These are phyloP conservation scores for Lyophyllum shimeji DNA, from an alignment of 768 basidiomycete genomes.

Conservation along the genomic window DNA sequence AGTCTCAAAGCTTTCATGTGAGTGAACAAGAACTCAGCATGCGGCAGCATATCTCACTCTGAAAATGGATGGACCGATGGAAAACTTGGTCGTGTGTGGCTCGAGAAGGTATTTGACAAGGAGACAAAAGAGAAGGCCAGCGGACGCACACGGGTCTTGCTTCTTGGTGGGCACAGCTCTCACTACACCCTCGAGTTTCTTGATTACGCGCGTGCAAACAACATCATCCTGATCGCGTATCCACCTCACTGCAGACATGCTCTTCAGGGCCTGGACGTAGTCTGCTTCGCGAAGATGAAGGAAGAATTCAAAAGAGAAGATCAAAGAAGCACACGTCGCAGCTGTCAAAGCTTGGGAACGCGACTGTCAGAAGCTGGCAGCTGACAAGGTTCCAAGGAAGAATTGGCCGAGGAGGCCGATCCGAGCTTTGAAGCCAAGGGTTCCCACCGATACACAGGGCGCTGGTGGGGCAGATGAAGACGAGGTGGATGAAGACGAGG, in stretches of 20 bases:
- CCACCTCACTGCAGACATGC: slow-evolving; percentile 41
- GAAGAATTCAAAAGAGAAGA: slow-evolving; percentile 11
- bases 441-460: neutral
- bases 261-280: slow-evolving; percentile 43
- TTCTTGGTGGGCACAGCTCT: slow-evolving; percentile 42
- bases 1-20: slow-evolving; percentile 10
- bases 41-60: slow-evolving; percentile 21
- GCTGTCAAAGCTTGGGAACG: slow-evolving; percentile 13
- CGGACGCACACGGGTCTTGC: slow-evolving; percentile 27
- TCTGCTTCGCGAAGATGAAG: slow-evolving; percentile 43
- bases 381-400: slow-evolving; percentile 9
- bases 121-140: slow-evolving; percentile 33
- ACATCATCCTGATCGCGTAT: slow-evolving; percentile 38
- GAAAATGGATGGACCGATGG: slow-evolving; percentile 33
- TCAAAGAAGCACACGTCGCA: slow-evolving; percentile 13
- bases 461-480: neutral
- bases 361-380: slow-evolving; percentile 9
- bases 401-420: slow-evolving; percentile 19
- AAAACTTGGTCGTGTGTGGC: slow-evolving; percentile 23
- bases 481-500: slow-evolving; percentile 10
- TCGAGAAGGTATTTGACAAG: slow-evolving; percentile 29
- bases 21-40: slow-evolving; percentile 1
- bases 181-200: slow-evolving; percentile 36
- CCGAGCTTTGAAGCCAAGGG: slow-evolving; percentile 14
- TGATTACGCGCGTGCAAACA: slow-evolving; percentile 28